These are phyloP conservation scores for Capsicum rhomboideum DNA, from an alignment of 257 asterid species.

Conservation along the genomic window DNA sequence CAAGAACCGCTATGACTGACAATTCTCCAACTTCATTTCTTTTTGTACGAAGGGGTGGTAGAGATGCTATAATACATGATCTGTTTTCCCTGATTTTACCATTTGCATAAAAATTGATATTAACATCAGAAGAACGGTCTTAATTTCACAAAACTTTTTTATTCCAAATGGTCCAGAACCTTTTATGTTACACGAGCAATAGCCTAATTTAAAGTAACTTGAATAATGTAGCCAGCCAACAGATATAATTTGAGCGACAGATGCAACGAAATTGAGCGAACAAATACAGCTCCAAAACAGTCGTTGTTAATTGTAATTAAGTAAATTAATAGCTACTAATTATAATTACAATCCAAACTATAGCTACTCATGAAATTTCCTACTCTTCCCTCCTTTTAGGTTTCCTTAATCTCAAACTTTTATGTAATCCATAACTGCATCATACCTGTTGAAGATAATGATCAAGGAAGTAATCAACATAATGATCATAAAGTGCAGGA, in stretches of 20 bases:
- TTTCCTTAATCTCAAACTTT: constrained; percentile 7
- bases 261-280: neutral
- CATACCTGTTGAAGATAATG: neutral
- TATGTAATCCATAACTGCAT: neutral
- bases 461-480: too few species aligned
- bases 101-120: neutral
- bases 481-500: too few species aligned
- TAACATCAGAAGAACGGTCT: neutral
- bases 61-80: neutral
- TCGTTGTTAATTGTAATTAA: neutral
- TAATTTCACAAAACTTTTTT: neutral
- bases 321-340: neutral
- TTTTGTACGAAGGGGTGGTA: neutral
- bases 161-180: neutral
- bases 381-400: constrained; percentile 4
- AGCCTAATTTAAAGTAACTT: too few species aligned
- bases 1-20: neutral
- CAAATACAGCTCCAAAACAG: neutral
- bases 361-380: neutral
- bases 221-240: too few species aligned
- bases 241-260: too few species aligned
- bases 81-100: neutral
- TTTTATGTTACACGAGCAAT: neutral
- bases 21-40: neutral
- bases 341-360: too few species aligned